These are phyloP conservation scores for Naganishia vishniacii DNA, from an alignment of 768 basidiomycete genomes.

Conservation along the genomic window DNA sequence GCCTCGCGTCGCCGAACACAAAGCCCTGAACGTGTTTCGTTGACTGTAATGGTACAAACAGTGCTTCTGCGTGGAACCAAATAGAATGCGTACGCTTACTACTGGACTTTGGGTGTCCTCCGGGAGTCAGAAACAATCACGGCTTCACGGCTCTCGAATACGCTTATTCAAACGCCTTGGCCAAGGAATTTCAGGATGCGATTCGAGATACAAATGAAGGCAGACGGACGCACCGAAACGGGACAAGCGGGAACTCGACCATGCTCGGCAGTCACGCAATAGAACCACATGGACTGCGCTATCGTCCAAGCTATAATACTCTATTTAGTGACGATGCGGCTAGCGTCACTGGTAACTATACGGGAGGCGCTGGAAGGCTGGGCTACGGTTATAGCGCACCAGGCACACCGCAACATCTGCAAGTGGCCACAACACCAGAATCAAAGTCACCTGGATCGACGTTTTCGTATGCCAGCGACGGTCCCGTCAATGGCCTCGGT, in stretches of 20 bases:
- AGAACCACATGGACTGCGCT: neutral
- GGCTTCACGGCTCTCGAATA: slow-evolving; percentile 90
- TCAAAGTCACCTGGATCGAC: slow-evolving; percentile 12
- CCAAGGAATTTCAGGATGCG: slow-evolving; percentile 28
- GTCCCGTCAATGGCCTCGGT: neutral
- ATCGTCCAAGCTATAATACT: slow-evolving; percentile 3
- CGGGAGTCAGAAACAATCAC: slow-evolving; percentile 74
- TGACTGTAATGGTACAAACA: slow-evolving; percentile 46
- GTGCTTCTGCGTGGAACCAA: slow-evolving; percentile 48
- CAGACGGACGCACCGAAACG: slow-evolving; percentile 12
- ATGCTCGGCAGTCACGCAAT: neutral
- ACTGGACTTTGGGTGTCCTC: slow-evolving; percentile 82
- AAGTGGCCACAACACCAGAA: neutral
- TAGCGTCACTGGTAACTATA: neutral
- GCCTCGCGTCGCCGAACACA: slow-evolving; percentile 66
- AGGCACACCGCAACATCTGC: neutral
- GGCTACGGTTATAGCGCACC: neutral
- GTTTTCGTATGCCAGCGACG: slow-evolving; percentile 5
- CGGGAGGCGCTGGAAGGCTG: neutral
- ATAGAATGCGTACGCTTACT: slow-evolving; percentile 68
- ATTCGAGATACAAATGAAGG: slow-evolving; percentile 34
- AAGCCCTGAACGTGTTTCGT: too few species aligned
- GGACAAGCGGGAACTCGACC: neutral
- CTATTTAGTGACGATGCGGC: slow-evolving; percentile 2
- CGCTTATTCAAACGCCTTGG: slow-evolving; percentile 62